These are phyloP conservation scores for Lentinula boryana DNA, from an alignment of 768 basidiomycete genomes.

Conservation along the genomic window DNA sequence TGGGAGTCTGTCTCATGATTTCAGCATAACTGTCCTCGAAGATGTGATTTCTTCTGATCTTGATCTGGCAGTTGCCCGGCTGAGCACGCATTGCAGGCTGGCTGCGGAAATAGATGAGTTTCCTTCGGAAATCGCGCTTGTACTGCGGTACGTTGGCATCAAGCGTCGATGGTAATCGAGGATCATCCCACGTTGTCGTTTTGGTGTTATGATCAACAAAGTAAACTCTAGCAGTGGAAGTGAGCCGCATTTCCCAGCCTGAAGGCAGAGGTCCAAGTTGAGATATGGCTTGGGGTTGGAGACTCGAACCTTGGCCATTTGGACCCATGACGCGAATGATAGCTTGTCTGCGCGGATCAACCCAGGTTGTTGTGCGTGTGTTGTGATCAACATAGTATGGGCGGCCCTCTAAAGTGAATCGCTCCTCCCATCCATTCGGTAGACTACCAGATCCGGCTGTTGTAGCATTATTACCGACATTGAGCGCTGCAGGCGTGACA, in stretches of 20 bases:
- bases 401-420: slow-evolving; percentile 96
- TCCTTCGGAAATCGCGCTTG: slow-evolving; percentile 98
- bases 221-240: slow-evolving; percentile 95
- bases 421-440: slow-evolving; percentile 98
- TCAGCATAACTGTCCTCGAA: slow-evolving; percentile 99
- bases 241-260: slow-evolving; percentile 99
- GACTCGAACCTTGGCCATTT: slow-evolving; percentile 76
- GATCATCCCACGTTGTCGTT: slow-evolving; percentile 99
- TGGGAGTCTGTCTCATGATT: slow-evolving; percentile 99
- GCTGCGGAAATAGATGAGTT: slow-evolving; percentile 98
- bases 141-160: slow-evolving; percentile 98
- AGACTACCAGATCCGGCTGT: slow-evolving; percentile 81
- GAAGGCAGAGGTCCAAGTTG: slow-evolving; percentile 96
- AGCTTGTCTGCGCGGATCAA: slow-evolving; percentile 95
- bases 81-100: slow-evolving; percentile 98
- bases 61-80: slow-evolving; percentile 98
- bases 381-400: slow-evolving; percentile 99
- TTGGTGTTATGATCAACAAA: slow-evolving; percentile 99
- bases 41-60: slow-evolving; percentile 95
- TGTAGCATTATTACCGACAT: slow-evolving; percentile 43
- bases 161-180: slow-evolving; percentile 88
- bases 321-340: slow-evolving; percentile 97
- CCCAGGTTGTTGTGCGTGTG: slow-evolving; percentile 99
- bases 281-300: slow-evolving; percentile 93
- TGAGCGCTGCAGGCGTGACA: slow-evolving; percentile 42